Evolutionary conservation across 768 basidiomycete genomes (phyloP).

Genomic region (Daedaleopsis sinensis): DNA sequence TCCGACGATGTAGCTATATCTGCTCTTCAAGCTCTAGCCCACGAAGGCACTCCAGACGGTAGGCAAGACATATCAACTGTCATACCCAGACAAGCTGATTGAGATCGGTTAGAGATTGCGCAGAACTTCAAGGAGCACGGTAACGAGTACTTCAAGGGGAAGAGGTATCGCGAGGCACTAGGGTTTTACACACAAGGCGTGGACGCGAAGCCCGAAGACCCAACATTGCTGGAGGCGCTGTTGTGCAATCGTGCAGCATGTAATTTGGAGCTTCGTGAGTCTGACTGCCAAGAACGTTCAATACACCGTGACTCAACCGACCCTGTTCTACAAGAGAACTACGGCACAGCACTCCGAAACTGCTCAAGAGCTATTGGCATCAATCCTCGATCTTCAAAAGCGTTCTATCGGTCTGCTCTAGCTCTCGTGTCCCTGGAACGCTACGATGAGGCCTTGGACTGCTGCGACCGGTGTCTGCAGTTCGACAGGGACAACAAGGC

Average conservation of each 20-base stretch:
- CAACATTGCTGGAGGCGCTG: conserved; percentile 60
- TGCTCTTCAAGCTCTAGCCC: conserved; percentile 81
- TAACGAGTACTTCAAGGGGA: conserved; percentile 91
- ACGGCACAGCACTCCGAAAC: conserved; percentile 83
- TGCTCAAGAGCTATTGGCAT: conserved; percentile 70
- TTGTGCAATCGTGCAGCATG: conserved; percentile 92
- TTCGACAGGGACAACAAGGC: conserved; percentile 61
- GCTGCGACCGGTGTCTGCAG: conserved; percentile 67
- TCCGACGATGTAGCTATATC: conserved; percentile 67
- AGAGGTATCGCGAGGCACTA: conserved; percentile 83
- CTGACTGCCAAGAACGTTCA: neutral
- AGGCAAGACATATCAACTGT: conserved; percentile 37
- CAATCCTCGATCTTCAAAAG: conserved; percentile 76
- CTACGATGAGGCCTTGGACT: conserved; percentile 82
- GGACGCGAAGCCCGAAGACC: conserved; percentile 78
- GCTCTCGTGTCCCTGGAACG: conserved; percentile 77
- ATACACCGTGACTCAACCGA: neutral
- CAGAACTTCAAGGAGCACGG: conserved; percentile 94
- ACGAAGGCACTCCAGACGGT: conserved; percentile 97
- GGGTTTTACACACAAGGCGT: conserved; percentile 91
- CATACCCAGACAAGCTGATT: neutral
- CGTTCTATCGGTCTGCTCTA: conserved; percentile 81
- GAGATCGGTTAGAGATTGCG: conserved; percentile 69
- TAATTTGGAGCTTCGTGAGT: conserved; percentile 83
- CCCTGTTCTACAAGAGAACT: conserved; percentile 63